Conservation (phyloP, 768 basidiomycete species). For the Clavulina sp. region DNA sequence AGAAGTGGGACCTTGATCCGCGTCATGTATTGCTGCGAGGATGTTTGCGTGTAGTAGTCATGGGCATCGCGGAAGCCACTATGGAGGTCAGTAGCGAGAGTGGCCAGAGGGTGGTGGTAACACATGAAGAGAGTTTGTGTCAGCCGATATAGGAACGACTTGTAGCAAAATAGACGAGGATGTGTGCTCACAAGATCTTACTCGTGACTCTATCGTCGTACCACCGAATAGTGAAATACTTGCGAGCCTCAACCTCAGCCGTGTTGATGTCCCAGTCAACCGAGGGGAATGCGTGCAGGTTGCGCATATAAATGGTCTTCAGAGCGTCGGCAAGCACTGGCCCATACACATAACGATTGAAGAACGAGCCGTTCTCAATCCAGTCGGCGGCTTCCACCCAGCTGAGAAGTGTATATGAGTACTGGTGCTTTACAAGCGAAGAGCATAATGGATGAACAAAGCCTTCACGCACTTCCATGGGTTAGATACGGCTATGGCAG, state of each 20-base stretch:
- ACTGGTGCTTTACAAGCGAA: constrained; percentile 6
- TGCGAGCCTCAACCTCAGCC: constrained; percentile 14
- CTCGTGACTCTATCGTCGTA: constrained; percentile 14
- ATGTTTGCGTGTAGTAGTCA: constrained; percentile 15
- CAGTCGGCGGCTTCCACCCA: constrained; percentile 23
- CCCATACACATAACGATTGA: not conserved
- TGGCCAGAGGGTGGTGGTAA: not conserved
- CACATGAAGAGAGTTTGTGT: constrained; percentile 1
- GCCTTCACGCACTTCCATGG: not conserved
- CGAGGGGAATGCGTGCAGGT: not conserved
- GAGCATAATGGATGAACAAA: constrained; percentile 15
- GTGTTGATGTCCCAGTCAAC: constrained; percentile 7
- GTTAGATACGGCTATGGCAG: not conserved
- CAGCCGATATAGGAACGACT: not conserved
- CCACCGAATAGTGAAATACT: constrained; percentile 9
- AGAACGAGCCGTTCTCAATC: not conserved
- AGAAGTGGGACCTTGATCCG: constrained; percentile 16
- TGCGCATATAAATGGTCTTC: not conserved
- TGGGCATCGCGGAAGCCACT: constrained; percentile 7
- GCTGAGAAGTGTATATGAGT: constrained; percentile 18
- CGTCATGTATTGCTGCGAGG: constrained; percentile 8
- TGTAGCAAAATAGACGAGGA: not conserved
- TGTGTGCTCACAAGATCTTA: constrained; percentile 1
- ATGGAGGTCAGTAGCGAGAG: not conserved
- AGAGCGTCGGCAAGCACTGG: not conserved